Conservation (phyloP, 805 yeast genomes). For the Scheffersomyces lignosus region DNA sequence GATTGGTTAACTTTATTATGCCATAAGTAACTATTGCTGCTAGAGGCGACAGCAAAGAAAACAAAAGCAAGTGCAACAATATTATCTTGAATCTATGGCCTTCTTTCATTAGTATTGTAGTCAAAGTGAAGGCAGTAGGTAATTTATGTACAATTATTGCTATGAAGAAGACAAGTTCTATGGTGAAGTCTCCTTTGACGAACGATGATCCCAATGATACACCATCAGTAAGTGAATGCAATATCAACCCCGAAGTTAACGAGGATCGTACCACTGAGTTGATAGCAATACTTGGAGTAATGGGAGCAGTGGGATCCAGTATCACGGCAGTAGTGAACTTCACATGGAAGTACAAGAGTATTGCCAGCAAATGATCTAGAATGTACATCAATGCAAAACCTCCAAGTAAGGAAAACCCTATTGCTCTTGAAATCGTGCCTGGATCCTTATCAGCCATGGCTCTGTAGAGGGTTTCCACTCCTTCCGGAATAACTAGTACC, state of each 20-base stretch:
- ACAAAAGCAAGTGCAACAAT: constrained; percentile 49
- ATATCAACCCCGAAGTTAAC: constrained; percentile 58
- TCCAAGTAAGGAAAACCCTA: constrained; percentile 49
- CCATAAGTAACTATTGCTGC: constrained; percentile 55
- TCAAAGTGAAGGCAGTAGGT: constrained; percentile 71
- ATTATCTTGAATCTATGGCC: constrained; percentile 32
- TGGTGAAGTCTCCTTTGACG: constrained; percentile 33
- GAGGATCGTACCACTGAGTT: constrained; percentile 41
- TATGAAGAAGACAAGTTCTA: constrained; percentile 49
- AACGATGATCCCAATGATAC: constrained; percentile 66
- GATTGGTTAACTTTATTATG: constrained; percentile 30
- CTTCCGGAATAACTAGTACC: constrained; percentile 65
- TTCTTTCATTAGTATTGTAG: constrained; percentile 50
- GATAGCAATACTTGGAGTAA: constrained; percentile 3
- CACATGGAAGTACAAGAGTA: constrained; percentile 6
- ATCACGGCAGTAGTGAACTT: constrained; percentile 7
- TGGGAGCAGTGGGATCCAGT: not conserved
- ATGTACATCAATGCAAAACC: constrained; percentile 58
- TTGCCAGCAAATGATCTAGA: constrained; percentile 39
- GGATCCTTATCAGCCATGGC: constrained; percentile 16
- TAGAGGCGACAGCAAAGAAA: constrained; percentile 62
- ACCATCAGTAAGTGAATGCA: constrained; percentile 75
- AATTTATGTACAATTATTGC: constrained; percentile 70
- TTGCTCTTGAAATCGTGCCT: constrained; percentile 17
- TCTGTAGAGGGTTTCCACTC: constrained; percentile 45